Evolutionary conservation across 2,329 filamentous ascomycete genomes (phyloP).

Genomic region (Teratosphaeriaceae sp.): DNA sequence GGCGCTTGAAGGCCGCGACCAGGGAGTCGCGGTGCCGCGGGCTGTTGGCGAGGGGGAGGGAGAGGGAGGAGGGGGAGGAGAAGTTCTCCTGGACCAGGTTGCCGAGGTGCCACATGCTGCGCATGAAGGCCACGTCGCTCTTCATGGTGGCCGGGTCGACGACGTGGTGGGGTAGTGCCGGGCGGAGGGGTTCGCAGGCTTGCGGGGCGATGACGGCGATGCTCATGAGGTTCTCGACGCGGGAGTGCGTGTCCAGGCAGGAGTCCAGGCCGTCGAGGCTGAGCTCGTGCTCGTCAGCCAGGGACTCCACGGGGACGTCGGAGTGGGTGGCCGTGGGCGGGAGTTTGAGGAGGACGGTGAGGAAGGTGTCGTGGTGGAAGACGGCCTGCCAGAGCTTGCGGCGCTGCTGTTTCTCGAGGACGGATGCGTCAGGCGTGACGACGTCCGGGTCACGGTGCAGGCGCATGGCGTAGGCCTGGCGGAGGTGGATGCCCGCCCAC

Average conservation of each 20-base stretch:
- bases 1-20: conserved; percentile 60
- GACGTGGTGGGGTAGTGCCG: conserved; percentile 28
- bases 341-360: conserved; percentile 69
- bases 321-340: conserved; percentile 74
- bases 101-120: conserved; percentile 71
- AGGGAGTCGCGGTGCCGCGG: conserved; percentile 63
- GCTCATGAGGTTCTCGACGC: conserved; percentile 46
- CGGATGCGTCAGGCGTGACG: conserved; percentile 56
- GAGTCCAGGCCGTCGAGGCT: conserved; percentile 50
- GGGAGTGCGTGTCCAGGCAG: conserved; percentile 40
- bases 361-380: conserved; percentile 71
- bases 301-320: conserved; percentile 68
- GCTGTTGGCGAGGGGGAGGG: conserved; percentile 63
- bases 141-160: conserved; percentile 26
- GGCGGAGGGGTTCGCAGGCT: conserved; percentile 25
- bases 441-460: conserved; percentile 73
- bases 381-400: conserved; percentile 79
- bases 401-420: conserved; percentile 70
- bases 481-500: conserved; percentile 69
- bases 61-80: conserved; percentile 66
- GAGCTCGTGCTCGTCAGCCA: conserved; percentile 57
- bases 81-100: conserved; percentile 73
- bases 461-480: conserved; percentile 76
- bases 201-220: conserved; percentile 43
- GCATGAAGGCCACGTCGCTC: conserved; percentile 50